Evolutionary conservation across 805 yeast species (phyloP), one percentile per base, ranked within the genome.

Genomic region (Yarrowia sp.): DNA sequence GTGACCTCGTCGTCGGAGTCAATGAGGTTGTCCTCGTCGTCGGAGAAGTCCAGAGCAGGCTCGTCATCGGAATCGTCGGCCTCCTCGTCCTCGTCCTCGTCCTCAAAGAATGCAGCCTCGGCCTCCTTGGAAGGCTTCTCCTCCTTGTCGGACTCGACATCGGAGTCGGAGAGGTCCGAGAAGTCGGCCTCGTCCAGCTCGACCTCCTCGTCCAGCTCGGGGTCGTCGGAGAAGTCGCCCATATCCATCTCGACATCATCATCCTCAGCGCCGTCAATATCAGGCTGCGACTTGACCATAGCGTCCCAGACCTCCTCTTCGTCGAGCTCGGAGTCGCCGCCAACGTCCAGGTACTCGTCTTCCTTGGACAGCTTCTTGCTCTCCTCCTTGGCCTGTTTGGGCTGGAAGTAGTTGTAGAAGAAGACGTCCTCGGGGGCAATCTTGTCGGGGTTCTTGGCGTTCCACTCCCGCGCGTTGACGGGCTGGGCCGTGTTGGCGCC

Each of bases 351-450:
- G 27, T 74, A 78, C 6, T 71, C 76, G 12, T 69, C 74, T 25
- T 69, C 74, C 32, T 71, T 72, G 10, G 56, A 61, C 29, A 67
- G 59, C 59, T 69, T 74, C 65, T 67, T 73, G 66, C 65, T 77
- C 65, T 60, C 68, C 41, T 65, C 68, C 24, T 67, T 68, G 66
- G 63, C 64, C 24, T 69, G 66, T 51, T 70, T 70, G 14, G 68
- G 66, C 32, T 70, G 78, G 76, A 92, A 92, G 76, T 90, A 92
- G 72, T 90, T 90, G 73, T 86, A 84, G 81, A 90, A 90, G 77
- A 93, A 93, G 69, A 81, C 77, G 73, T 93, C 99, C 65, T 90
- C 96, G 1, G 96, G 97, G 64, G 81, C 87, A 62, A 93, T 80
- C 46, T 86, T 85, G 27, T 79, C 81, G 0, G 81, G 79, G 67